Evolutionary conservation across 352 stramenopile species (phyloP).

Genomic region (Globisporangium apiculatum): DNA sequence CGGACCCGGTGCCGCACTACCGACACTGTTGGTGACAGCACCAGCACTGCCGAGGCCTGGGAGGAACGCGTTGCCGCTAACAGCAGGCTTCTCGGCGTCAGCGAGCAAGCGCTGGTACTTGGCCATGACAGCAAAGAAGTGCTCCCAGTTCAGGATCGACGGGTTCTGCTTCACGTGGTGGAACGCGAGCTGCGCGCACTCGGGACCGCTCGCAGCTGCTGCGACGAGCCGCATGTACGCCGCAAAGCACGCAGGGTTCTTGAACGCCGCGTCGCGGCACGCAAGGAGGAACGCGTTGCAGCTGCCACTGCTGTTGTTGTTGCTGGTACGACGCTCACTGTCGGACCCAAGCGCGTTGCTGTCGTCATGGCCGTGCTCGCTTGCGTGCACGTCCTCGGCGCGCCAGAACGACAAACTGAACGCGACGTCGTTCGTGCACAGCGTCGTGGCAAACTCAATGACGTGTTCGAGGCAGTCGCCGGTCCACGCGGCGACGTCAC

Average conservation of each 20-base stretch:
- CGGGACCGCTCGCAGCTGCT: slow-evolving; percentile 49
- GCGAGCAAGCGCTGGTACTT: slow-evolving; percentile 80
- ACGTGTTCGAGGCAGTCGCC: slow-evolving; percentile 77
- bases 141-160: slow-evolving; percentile 69
- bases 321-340: slow-evolving; percentile 15
- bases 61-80: slow-evolving; percentile 16
- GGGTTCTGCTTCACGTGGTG: slow-evolving; percentile 86
- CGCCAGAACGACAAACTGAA: slow-evolving; percentile 71
- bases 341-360: slow-evolving; percentile 27
- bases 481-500: slow-evolving; percentile 46
- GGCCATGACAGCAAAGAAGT: slow-evolving; percentile 79
- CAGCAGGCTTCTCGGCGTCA: slow-evolving; percentile 52
- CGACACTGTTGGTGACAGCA: not conserved
- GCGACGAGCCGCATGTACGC: slow-evolving; percentile 72
- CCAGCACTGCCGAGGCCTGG: slow-evolving; percentile 10
- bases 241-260: slow-evolving; percentile 68
- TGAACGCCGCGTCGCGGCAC: slow-evolving; percentile 65
- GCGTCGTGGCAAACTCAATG: slow-evolving; percentile 59
- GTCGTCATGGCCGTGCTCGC: slow-evolving; percentile 6
- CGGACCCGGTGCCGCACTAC: slow-evolving; percentile 28
- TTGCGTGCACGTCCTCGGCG: slow-evolving; percentile 16
- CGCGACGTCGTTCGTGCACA: slow-evolving; percentile 44
- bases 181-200: slow-evolving; percentile 73
- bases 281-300: slow-evolving; percentile 59
- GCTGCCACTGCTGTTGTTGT: slow-evolving; percentile 23